Conservation (phyloP, 176 grass and related monocot species). For the Triticum monococcum region DNA sequence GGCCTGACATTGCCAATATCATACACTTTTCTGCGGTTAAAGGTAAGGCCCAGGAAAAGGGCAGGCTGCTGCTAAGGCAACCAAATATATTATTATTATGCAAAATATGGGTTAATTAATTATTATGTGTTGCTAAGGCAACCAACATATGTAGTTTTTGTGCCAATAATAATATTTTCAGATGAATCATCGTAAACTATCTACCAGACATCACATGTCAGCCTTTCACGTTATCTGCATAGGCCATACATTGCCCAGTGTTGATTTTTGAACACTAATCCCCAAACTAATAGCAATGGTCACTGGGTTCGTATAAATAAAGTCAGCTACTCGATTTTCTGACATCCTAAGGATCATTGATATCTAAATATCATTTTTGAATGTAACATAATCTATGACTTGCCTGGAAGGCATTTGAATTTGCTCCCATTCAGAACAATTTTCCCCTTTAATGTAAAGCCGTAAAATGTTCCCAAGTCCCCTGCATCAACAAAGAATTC, state of each 20-base stretch:
- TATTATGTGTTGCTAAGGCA: neutral
- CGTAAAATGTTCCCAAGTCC: slow-evolving; percentile 85
- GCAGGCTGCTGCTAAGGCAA: neutral
- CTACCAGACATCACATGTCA: neutral
- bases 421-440: slow-evolving; percentile 88
- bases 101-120: neutral
- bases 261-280: neutral
- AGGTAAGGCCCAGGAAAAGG: neutral
- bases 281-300: neutral
- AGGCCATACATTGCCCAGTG: neutral
- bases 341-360: neutral
- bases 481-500: slow-evolving; percentile 51
- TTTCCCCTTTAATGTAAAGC: slow-evolving; percentile 76
- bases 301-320: neutral
- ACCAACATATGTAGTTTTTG: slow-evolving; percentile 12
- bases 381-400: slow-evolving; percentile 37
- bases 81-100: neutral
- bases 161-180: neutral
- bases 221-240: neutral
- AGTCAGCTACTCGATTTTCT: neutral
- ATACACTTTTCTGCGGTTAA: neutral
- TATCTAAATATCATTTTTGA: neutral
- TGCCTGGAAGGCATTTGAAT: slow-evolving; percentile 75
- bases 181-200: neutral
- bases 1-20: neutral